Conservation (phyloP, 2,329 filamentous ascomycete species). For the Penicillium sclerotigenum region DNA sequence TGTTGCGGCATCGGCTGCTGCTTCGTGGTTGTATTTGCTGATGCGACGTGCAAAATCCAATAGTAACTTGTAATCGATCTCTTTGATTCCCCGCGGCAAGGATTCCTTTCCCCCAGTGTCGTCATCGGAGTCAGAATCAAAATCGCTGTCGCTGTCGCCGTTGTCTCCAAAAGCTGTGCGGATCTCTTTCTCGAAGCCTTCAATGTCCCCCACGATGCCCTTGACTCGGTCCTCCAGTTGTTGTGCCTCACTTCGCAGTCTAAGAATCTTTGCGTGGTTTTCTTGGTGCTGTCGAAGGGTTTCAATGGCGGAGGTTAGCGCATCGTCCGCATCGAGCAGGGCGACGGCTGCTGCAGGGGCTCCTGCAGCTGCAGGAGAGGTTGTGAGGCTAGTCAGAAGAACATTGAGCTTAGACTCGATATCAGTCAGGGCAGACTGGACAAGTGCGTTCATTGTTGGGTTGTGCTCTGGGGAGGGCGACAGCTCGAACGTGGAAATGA, state of each 20-base stretch:
- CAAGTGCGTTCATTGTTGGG: slow-evolving; percentile 39
- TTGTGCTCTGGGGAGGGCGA: neutral
- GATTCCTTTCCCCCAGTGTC: slow-evolving; percentile 6
- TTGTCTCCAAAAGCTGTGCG: slow-evolving; percentile 32
- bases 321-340: slow-evolving; percentile 44
- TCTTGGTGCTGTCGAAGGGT: slow-evolving; percentile 45
- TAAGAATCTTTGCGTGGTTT: slow-evolving; percentile 44
- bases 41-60: slow-evolving; percentile 47
- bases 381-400: slow-evolving; percentile 42
- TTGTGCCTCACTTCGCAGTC: slow-evolving; percentile 41
- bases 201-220: slow-evolving; percentile 41
- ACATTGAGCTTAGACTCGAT: slow-evolving; percentile 45
- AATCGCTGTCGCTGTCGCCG: slow-evolving; percentile 32
- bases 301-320: slow-evolving; percentile 40
- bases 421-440: slow-evolving; percentile 39
- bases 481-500: neutral
- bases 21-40: slow-evolving; percentile 47
- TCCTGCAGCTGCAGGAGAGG: slow-evolving; percentile 43
- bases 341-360: slow-evolving; percentile 42
- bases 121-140: slow-evolving; percentile 25
- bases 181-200: slow-evolving; percentile 42
- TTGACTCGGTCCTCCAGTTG: slow-evolving; percentile 42
- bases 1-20: slow-evolving; percentile 42
- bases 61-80: slow-evolving; percentile 45
- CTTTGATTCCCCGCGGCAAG: slow-evolving; percentile 25